These are phyloP conservation scores for Gonium pectorale DNA, from an alignment of 139 green algal genomes.

Conservation along the genomic window DNA sequence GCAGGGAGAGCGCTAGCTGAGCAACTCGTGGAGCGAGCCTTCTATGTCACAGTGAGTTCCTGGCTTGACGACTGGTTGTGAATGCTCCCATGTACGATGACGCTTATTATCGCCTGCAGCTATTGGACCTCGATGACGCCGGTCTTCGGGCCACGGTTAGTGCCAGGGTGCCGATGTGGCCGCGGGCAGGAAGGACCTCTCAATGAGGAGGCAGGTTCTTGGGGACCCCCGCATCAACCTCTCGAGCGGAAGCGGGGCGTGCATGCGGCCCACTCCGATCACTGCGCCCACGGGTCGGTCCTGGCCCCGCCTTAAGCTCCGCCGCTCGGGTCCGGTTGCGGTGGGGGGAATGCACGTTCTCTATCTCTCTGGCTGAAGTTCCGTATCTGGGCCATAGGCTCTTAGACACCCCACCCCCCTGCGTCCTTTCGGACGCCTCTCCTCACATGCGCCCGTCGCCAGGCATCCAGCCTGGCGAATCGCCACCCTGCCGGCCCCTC, in stretches of 20 bases:
- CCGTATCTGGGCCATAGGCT: neutral
- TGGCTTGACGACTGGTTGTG: no score
- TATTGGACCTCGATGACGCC: conserved; percentile 47
- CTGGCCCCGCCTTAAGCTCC: neutral
- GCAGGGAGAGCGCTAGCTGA: no score
- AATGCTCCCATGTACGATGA: no score
- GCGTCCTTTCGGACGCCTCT: neutral
- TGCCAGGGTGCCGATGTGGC: neutral
- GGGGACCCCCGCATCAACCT: no score
- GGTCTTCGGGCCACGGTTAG: conserved; percentile 32
- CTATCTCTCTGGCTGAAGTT: no score
- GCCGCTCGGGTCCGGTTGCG: no score
- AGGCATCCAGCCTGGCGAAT: neutral
- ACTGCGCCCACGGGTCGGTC: neutral
- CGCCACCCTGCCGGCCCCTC: neutral
- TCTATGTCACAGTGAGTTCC: no score
- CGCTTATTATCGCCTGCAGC: no score
- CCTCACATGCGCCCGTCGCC: neutral
- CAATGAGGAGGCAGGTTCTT: neutral
- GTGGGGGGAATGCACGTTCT: no score
- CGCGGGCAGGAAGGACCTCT: conserved; percentile 7
- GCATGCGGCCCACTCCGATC: neutral
- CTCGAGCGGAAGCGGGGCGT: neutral
- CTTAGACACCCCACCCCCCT: neutral
- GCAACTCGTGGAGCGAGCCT: no score